A percentile compares a stretch with the other conserved stretches of the same genome.
phyloP scores from a whole-genome alignment of 2,329 filamentous ascomycete species.

The Fusarium torulosum region DNA sequence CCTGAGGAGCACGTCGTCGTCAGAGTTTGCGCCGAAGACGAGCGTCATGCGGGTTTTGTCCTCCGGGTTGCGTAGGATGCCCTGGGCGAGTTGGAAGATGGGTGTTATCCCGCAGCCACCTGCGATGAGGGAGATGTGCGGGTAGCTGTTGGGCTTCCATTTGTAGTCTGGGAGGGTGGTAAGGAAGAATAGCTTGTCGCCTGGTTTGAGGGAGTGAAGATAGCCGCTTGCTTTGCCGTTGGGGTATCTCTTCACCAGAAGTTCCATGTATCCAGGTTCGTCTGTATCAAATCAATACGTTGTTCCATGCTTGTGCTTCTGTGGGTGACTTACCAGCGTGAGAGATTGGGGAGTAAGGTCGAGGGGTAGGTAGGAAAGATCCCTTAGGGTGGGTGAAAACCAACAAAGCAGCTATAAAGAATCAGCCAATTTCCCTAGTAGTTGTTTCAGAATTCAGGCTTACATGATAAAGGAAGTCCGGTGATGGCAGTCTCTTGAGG shows the following conservation, averaged over 20 bases:
- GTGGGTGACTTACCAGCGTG: constrained; percentile 6
- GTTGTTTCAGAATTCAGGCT: constrained; percentile 16
- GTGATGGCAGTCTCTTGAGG: constrained; percentile 60
- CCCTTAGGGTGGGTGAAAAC: constrained; percentile 71
- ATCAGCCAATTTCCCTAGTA: constrained; percentile 1
- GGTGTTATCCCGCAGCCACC: constrained; percentile 81
- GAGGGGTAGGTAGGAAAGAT: constrained; percentile 68
- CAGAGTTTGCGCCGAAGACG: constrained; percentile 74
- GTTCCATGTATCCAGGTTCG: constrained; percentile 69
- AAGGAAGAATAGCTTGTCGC: constrained; percentile 70
- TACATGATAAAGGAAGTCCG: constrained; percentile 65
- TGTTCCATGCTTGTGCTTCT: fast-evolving
- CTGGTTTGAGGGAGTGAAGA: constrained; percentile 74
- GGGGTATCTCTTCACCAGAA: constrained; percentile 77
- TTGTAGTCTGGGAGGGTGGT: constrained; percentile 65
- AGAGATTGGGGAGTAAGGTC: constrained; percentile 74
- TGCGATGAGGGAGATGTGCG: constrained; percentile 73
- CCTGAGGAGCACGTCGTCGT: constrained; percentile 69
- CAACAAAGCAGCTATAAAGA: constrained; percentile 64
- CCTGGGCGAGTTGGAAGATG: constrained; percentile 72
- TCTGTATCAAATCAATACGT: constrained; percentile 49
- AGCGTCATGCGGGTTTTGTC: constrained; percentile 74
- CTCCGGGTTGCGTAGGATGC: constrained; percentile 70
- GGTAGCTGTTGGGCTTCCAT: constrained; percentile 65
- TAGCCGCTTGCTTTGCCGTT: constrained; percentile 73